Conservation (phyloP, 1,284 basidiomycete species). For the Agroathelia rolfsii region DNA sequence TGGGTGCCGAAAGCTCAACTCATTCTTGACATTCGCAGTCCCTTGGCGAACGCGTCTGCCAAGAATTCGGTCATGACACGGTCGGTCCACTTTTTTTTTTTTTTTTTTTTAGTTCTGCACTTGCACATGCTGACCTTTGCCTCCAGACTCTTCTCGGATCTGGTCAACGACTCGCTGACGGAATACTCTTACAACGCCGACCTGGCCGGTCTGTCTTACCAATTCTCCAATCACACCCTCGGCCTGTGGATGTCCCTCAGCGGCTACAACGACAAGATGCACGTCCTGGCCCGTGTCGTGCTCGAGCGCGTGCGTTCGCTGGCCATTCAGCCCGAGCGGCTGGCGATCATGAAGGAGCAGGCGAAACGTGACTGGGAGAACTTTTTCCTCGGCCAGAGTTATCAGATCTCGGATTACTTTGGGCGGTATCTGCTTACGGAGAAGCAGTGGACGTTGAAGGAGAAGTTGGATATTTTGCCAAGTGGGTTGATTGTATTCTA, state of each 20-base stretch:
- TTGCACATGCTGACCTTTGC: conserved; percentile 7
- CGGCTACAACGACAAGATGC: conserved; percentile 94
- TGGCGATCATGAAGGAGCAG: conserved; percentile 82
- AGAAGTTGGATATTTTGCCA: conserved; percentile 72
- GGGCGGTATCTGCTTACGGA: conserved; percentile 63
- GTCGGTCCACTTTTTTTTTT: conserved; percentile 23
- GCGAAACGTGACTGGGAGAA: conserved; percentile 78
- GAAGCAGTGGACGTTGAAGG: conserved; percentile 70
- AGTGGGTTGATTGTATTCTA: conserved; percentile 35
- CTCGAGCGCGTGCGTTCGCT: conserved; percentile 66
- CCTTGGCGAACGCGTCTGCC: conserved; percentile 43
- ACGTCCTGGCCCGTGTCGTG: conserved; percentile 69
- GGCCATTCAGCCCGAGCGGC: conserved; percentile 61
- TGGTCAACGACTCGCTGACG: conserved; percentile 82
- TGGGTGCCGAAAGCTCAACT: conserved; percentile 84
- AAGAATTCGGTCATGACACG: conserved; percentile 53
- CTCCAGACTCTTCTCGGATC: conserved; percentile 70
- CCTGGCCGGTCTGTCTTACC: conserved; percentile 82
- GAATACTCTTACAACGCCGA: conserved; percentile 94
- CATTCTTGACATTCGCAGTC: conserved; percentile 60
- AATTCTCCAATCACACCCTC: conserved; percentile 55
- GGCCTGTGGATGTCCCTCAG: conserved; percentile 65
- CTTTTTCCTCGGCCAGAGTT: conserved; percentile 81
- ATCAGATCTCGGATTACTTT: conserved; percentile 76
- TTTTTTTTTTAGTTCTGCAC: no score